phyloP scores from a whole-genome alignment of 164 flowering plant species.

The Platanus orientalis region DNA sequence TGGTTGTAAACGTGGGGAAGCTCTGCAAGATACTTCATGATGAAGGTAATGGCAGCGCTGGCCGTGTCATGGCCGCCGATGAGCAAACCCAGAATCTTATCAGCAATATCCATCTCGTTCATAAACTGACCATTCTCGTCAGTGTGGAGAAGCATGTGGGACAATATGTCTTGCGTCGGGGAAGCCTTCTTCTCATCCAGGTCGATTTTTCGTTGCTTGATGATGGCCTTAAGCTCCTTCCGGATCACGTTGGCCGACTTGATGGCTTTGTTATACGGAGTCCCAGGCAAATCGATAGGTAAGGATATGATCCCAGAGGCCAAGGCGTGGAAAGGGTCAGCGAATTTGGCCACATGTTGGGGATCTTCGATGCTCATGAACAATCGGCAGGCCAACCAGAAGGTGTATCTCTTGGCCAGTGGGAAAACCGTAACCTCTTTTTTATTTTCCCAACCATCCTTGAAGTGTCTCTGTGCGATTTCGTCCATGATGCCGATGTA shows the following conservation, averaged over 20 bases:
- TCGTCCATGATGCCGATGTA: conserved; percentile 40
- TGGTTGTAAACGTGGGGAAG: conserved; percentile 34
- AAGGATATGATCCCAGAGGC: conserved; percentile 7
- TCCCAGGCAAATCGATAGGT: conserved; percentile 48
- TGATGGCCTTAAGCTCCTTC: conserved; percentile 23
- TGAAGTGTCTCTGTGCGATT: conserved; percentile 26
- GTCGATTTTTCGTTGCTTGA: conserved; percentile 33
- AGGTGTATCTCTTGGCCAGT: no score
- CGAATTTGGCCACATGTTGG: conserved; percentile 16
- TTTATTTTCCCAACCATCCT: conserved; percentile 23
- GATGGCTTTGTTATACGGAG: conserved; percentile 32
- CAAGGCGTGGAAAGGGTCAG: not conserved
- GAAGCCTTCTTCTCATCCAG: conserved; percentile 26
- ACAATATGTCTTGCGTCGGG: conserved; percentile 33
- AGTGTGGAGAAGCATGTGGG: conserved; percentile 32
- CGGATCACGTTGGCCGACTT: conserved; percentile 31
- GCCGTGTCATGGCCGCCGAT: conserved; percentile 51
- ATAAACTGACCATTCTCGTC: conserved; percentile 34
- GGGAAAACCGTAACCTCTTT: conserved; percentile 15
- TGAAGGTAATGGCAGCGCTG: no score
- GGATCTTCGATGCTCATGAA: conserved; percentile 17
- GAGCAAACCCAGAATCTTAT: conserved; percentile 39
- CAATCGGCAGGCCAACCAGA: conserved; percentile 9
- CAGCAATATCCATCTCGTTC: conserved; percentile 44
- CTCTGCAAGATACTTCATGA: conserved; percentile 46